phyloP scores from a whole-genome alignment of 1,284 basidiomycete species.

The Crucibulum parvulum region DNA sequence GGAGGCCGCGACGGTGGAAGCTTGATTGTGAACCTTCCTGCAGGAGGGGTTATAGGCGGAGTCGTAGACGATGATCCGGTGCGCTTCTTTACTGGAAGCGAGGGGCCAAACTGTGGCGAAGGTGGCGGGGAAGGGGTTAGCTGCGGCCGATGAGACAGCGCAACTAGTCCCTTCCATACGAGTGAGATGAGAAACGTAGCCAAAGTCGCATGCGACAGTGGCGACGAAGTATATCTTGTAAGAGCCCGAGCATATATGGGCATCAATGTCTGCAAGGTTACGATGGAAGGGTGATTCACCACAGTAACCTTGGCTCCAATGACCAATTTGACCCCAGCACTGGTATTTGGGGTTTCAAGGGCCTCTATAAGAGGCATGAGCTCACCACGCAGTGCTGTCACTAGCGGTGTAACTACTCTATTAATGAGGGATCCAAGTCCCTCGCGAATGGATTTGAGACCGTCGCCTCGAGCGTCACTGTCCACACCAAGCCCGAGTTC shows the following conservation, averaged over 20 bases:
- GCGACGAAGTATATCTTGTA: slow-evolving; percentile 58
- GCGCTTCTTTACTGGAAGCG: slow-evolving; percentile 45
- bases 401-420: slow-evolving; percentile 69
- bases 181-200: slow-evolving; percentile 75
- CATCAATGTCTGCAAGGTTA: slow-evolving; percentile 59
- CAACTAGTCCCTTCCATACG: slow-evolving; percentile 75
- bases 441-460: slow-evolving; percentile 68
- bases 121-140: slow-evolving; percentile 47
- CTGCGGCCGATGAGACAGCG: slow-evolving; percentile 65
- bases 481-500: slow-evolving; percentile 65
- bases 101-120: slow-evolving; percentile 44
- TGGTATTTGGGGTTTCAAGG: slow-evolving; percentile 53
- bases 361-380: slow-evolving; percentile 66
- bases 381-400: slow-evolving; percentile 65
- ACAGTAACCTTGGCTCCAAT: slow-evolving; percentile 42
- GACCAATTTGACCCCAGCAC: slow-evolving; percentile 37
- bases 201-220: slow-evolving; percentile 60
- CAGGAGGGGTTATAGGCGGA: slow-evolving; percentile 64
- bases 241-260: slow-evolving; percentile 68
- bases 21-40: slow-evolving; percentile 69
- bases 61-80: slow-evolving; percentile 47
- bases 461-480: slow-evolving; percentile 66
- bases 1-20: slow-evolving; percentile 72
- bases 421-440: slow-evolving; percentile 70
- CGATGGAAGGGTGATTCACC: slow-evolving; percentile 64